Percentiles rank a stretch among this genome's conserved stretches.
Evolutionary conservation across 306 rosid genomes (phyloP).

Genomic region (Lablab purpureus): DNA sequence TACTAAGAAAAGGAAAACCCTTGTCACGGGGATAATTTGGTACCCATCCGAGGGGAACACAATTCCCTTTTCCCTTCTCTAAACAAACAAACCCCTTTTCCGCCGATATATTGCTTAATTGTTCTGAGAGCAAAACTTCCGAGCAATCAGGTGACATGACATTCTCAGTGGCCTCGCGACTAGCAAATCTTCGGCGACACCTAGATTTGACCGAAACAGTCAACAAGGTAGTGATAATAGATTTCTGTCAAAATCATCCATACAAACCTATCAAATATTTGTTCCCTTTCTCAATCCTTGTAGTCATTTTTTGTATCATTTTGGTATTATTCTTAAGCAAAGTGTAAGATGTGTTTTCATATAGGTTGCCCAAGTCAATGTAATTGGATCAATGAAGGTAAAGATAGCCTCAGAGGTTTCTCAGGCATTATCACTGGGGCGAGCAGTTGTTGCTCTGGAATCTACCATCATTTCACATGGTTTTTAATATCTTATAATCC

Average conservation of each 20-base stretch:
- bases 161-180: slow-evolving; percentile 63
- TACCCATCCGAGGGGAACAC: no score
- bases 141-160: slow-evolving; percentile 41
- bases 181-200: slow-evolving; percentile 67
- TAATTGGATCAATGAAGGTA: slow-evolving; percentile 48
- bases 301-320: slow-evolving; percentile 6
- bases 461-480: slow-evolving; percentile 95
- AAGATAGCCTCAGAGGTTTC: slow-evolving; percentile 78
- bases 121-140: no score
- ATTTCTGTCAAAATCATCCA: neutral
- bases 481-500: no score
- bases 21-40: no score
- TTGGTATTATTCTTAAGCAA: neutral
- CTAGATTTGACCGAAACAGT: slow-evolving; percentile 45
- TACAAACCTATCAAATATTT: no score
- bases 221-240: slow-evolving; percentile 40
- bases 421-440: slow-evolving; percentile 73
- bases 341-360: slow-evolving; percentile 1
- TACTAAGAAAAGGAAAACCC: no score
- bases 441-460: slow-evolving; percentile 88
- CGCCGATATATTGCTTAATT: no score
- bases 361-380: slow-evolving; percentile 41
- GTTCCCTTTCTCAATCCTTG: slow-evolving; percentile 10
- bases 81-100: no score
- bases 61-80: no score